Evolutionary conservation across 345 rosid species (phyloP).

Genomic region (Cardamine resedifolia): DNA sequence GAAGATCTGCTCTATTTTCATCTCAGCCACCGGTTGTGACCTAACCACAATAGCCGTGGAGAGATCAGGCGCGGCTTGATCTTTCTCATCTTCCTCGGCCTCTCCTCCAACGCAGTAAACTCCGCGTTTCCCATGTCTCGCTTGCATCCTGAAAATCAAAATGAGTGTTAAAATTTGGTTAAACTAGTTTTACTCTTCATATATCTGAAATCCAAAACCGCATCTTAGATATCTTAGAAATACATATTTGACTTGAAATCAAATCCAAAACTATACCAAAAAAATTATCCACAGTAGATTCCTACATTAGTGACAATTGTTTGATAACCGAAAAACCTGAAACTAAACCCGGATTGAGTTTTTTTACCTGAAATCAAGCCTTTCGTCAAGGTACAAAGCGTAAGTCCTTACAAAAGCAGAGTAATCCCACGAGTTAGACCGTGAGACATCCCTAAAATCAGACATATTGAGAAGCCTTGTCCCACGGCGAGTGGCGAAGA

Average conservation of each 20-base stretch:
- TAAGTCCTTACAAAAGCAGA: constrained; percentile 83
- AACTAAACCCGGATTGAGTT: background rate
- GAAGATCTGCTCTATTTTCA: constrained; percentile 60
- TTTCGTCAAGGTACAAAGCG: constrained; percentile 72
- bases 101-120: constrained; percentile 49
- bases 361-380: constrained; percentile 55
- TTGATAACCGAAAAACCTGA: background rate
- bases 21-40: constrained; percentile 56
- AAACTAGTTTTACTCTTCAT: background rate
- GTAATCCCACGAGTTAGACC: constrained; percentile 71
- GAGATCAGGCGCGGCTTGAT: constrained; percentile 21
- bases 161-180: background rate
- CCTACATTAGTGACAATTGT: no score
- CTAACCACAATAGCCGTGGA: constrained; percentile 26
- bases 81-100: constrained; percentile 33
- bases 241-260: background rate
- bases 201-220: background rate
- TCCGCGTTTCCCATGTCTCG: constrained; percentile 58
- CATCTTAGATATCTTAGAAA: background rate
- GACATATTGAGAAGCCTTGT: constrained; percentile 80
- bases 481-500: constrained; percentile 84
- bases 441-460: constrained; percentile 66
- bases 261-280: background rate
- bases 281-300: no score
- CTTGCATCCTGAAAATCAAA: constrained; percentile 45